Base-by-base conservation (phyloP, 1,284 basidiomycete genomes). In the Microbotryum saponariae region DNA sequence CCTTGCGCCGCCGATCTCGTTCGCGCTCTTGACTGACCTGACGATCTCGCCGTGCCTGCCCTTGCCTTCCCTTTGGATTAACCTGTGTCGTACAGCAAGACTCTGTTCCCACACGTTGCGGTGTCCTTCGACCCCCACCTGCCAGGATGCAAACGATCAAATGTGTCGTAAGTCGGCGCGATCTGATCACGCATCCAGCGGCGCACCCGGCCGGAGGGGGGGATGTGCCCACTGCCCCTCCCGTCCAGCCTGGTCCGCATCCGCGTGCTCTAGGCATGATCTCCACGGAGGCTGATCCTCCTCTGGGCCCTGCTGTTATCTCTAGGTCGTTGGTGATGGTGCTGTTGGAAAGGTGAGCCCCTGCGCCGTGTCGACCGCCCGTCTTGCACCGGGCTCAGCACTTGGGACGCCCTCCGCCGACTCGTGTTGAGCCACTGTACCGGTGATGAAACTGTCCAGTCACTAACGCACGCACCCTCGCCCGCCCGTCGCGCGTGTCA, bases 291-390 rank as follows among this genome's bases (percentile, higher is more conserved):
- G 20, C 33, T 55, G 20, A 51, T 47, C 16, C 12, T 3, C 4
- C 37, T n/a, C 37, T 12, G 16, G 10, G 18, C 9, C 16, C 0
- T 42, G 44, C 12, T 18, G 21, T 16, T 25, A 0, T 42, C 10
- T 10, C 8, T 56, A 70, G 67, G 93, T 97, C 69, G 94, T 98
- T 69, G 94, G 94, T 77, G 94, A 98, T 82, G 96, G 94, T 88
- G 94, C 96, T 72, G 94, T 98, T 73, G 94, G 94, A 82, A 98
- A 98, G 89, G 91, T 90, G 74, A 70, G 86, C 78, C 61, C 56
- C 23, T 42, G 37, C 12, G 12, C 37, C 14, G 14, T 42, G 16
- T 42, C 37, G 16, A 42, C 37, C 3, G 16, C 16, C 37, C 37
- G 14, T 16, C 37, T 42, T 31, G 52, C 37, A 55, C 49, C 29